These are phyloP conservation scores for Xylaria multiplex DNA, from an alignment of 2,329 filamentous ascomycete genomes.

Conservation along the genomic window DNA sequence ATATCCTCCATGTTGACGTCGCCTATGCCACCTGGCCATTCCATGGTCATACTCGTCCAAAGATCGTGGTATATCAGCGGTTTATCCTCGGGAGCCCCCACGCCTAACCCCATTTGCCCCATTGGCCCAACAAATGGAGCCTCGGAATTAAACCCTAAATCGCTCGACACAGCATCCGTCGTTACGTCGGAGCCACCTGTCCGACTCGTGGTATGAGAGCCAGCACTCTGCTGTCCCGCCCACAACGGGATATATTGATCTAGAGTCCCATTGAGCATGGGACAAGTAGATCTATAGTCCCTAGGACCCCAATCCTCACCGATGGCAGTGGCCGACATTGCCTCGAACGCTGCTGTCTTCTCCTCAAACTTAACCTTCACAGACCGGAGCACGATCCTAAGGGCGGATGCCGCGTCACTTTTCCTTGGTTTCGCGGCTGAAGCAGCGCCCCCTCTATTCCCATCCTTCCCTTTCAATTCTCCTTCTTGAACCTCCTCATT, in stretches of 20 bases:
- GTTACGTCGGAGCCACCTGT: conserved; percentile 17
- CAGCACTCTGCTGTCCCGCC: conserved; percentile 52
- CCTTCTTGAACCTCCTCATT: neutral
- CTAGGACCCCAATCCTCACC: conserved; percentile 33
- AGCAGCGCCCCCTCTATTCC: conserved; percentile 14
- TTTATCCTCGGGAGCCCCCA: conserved; percentile 22
- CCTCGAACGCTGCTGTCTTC: conserved; percentile 51
- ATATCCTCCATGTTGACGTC: conserved; percentile 34
- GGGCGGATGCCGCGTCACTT: conserved; percentile 58
- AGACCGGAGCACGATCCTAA: conserved; percentile 57
- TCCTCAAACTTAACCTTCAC: conserved; percentile 59
- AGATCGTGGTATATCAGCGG: conserved; percentile 39
- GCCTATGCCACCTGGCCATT: conserved; percentile 38
- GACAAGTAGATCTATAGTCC: conserved; percentile 51
- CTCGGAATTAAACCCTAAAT: neutral
- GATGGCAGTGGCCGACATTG: conserved; percentile 28
- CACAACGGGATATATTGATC: conserved; percentile 58
- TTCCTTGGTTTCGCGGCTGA: conserved; percentile 28
- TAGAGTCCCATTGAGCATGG: conserved; percentile 63
- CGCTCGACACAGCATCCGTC: conserved; percentile 18
- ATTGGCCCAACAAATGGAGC: conserved; percentile 20
- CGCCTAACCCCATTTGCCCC: conserved; percentile 23
- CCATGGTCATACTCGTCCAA: conserved; percentile 45
- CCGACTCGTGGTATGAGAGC: conserved; percentile 21
- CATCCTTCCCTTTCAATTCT: conserved; percentile 24